phyloP scores from a whole-genome alignment of 768 basidiomycete genomes.

The Butyriboletus loyo region DNA sequence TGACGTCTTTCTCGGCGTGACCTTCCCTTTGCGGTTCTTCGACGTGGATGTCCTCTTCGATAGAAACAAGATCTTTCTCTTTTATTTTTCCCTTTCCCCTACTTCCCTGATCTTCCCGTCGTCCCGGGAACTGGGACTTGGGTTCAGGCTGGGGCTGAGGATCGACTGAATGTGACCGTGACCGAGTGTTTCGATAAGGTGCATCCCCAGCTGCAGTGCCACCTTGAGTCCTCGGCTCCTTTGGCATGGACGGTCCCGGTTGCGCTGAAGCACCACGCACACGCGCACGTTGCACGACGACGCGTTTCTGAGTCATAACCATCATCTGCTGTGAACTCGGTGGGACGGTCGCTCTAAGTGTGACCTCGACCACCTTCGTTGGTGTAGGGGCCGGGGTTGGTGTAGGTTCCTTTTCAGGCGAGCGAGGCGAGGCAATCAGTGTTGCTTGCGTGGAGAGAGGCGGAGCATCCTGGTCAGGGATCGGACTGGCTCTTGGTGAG shows the following conservation, averaged over 20 bases:
- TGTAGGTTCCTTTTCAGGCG: background rate
- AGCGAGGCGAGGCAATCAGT: slow-evolving; percentile 19
- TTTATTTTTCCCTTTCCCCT: slow-evolving; percentile 9
- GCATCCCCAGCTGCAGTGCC: background rate
- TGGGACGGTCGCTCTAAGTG: background rate
- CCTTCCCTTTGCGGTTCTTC: background rate
- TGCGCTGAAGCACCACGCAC: slow-evolving; percentile 12
- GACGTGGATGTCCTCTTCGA: slow-evolving; percentile 6
- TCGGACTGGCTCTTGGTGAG: background rate
- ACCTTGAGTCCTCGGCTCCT: background rate
- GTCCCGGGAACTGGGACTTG: background rate
- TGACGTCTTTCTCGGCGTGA: background rate
- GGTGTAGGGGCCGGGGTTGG: background rate
- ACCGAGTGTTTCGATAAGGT: slow-evolving; percentile 20
- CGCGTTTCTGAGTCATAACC: slow-evolving; percentile 1
- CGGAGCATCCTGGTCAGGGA: slow-evolving; percentile 3
- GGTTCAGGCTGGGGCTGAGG: background rate
- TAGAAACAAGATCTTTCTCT: background rate
- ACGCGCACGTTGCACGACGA: background rate
- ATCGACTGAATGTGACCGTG: slow-evolving; percentile 23
- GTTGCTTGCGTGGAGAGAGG: slow-evolving; percentile 26
- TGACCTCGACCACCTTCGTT: background rate
- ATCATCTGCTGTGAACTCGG: slow-evolving; percentile 11
- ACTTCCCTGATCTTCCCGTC: background rate
- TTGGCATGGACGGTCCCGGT: slow-evolving; percentile 8